Conservation (phyloP, 768 basidiomycete species). For the Symmetrospora coprosmae region DNA sequence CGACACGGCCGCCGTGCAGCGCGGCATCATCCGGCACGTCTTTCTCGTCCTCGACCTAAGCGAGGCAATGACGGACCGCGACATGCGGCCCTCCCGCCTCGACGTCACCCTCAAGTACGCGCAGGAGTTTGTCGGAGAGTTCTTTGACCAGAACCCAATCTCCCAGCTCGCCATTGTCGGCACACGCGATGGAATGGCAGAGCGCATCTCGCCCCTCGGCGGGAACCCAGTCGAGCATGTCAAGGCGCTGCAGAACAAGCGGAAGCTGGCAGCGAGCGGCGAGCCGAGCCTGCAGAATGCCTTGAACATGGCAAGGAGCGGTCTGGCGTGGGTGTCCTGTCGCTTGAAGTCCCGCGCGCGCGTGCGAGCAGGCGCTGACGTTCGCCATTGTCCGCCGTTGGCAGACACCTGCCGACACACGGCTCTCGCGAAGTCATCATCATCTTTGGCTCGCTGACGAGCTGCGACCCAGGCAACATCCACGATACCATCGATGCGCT, state of each 20-base stretch:
- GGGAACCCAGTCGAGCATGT: conserved; percentile 97
- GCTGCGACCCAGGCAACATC: conserved; percentile 92
- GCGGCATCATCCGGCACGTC: conserved; percentile 91
- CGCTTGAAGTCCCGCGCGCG: not conserved
- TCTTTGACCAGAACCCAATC: conserved; percentile 98
- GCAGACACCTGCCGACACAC: conserved; percentile 88
- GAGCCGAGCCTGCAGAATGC: conserved; percentile 95
- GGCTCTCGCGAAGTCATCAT: conserved; percentile 90
- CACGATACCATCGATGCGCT: conserved; percentile 84
- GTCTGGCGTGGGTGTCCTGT: conserved; percentile 55
- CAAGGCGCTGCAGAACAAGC: conserved; percentile 56
- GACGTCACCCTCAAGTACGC: conserved; percentile 80
- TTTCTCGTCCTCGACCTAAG: conserved; percentile 86
- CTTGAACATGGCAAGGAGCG: conserved; percentile 87
- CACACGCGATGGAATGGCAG: conserved; percentile 78
- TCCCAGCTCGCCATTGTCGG: conserved; percentile 92
- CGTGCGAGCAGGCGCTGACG: too few relatives aligned
- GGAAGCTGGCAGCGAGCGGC: conserved; percentile 73
- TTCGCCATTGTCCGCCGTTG: too few relatives aligned
- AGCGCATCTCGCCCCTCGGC: conserved; percentile 80
- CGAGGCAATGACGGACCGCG: conserved; percentile 79
- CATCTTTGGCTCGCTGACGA: conserved; percentile 87
- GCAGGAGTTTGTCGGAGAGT: conserved; percentile 80
- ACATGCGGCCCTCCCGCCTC: conserved; percentile 87
- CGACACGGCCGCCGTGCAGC: conserved; percentile 71